Evolutionary conservation across 495 filamentous ascomycete genomes (phyloP).

Genomic region (Neurospora pannonica): DNA sequence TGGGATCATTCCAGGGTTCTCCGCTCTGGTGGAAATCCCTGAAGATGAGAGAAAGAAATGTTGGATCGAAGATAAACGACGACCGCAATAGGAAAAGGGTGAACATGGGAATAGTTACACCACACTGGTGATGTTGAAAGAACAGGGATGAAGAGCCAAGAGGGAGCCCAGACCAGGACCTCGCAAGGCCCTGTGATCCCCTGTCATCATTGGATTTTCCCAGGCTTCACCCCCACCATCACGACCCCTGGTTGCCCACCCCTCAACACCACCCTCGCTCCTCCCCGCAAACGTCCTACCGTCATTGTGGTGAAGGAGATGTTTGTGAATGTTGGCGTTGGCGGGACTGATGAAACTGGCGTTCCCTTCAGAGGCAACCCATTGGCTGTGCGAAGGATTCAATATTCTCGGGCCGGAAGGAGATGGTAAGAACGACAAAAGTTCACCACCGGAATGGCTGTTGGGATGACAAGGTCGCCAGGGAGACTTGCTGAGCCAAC

Average conservation of each 20-base stretch:
- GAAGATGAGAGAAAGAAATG: neutral
- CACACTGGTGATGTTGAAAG: neutral
- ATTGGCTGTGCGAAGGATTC: neutral
- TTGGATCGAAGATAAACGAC: neutral
- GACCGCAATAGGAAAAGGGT: neutral
- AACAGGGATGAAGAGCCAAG: slow-evolving; percentile 3
- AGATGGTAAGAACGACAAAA: neutral
- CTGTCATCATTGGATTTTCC: neutral
- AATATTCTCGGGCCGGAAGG: neutral
- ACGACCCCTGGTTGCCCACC: neutral
- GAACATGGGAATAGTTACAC: neutral
- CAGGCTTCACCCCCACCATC: neutral
- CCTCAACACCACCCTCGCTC: neutral
- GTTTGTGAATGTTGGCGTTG: neutral
- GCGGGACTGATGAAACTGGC: neutral
- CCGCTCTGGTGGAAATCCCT: neutral
- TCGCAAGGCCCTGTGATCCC: neutral
- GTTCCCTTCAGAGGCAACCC: slow-evolving; percentile 5
- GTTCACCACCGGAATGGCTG: neutral
- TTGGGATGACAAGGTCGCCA: neutral
- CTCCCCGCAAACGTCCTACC: neutral
- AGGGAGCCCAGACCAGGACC: slow-evolving; percentile 6
- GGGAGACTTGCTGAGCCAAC: neutral
- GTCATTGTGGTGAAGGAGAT: neutral
- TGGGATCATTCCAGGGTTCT: neutral